phyloP scores from a whole-genome alignment of 2,329 filamentous ascomycete species.

The Neonectria punicea region DNA sequence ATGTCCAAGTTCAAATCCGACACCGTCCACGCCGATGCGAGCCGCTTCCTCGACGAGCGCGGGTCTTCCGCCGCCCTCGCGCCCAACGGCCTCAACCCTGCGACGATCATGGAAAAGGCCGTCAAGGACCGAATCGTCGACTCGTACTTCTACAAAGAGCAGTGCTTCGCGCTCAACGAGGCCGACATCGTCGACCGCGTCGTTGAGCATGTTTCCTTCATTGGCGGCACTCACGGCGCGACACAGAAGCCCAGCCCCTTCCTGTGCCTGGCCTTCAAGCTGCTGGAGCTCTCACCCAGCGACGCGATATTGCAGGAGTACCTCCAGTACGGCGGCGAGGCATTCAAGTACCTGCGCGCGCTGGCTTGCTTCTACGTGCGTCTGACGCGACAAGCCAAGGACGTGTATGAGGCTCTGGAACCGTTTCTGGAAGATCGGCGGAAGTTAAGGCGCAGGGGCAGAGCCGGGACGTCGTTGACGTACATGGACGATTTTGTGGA shows the following conservation, averaged over 20 bases:
- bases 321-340: constrained; percentile 76
- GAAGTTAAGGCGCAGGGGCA: constrained; percentile 82
- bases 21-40: constrained; percentile 81
- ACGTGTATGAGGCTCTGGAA: constrained; percentile 84
- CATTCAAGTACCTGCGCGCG: constrained; percentile 88
- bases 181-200: constrained; percentile 88
- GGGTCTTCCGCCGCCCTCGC: constrained; percentile 81
- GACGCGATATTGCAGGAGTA: constrained; percentile 85
- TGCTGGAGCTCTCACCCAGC: constrained; percentile 86
- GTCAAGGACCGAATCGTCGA: constrained; percentile 96
- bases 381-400: constrained; percentile 82
- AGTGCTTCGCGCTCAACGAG: constrained; percentile 95
- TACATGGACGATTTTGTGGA: constrained; percentile 94
- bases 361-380: constrained; percentile 94
- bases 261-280: constrained; percentile 92
- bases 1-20: constrained; percentile 55
- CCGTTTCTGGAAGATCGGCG: constrained; percentile 83
- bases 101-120: constrained; percentile 95
- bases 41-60: constrained; percentile 87
- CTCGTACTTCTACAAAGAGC: constrained; percentile 98
- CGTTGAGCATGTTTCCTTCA: constrained; percentile 80
- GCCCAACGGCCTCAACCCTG: constrained; percentile 89
- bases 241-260: constrained; percentile 92
- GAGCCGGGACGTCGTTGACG: constrained; percentile 79
- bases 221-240: constrained; percentile 88